Base-by-base conservation (phyloP, 805 yeast genomes). In the Teunomyces cretensis region DNA sequence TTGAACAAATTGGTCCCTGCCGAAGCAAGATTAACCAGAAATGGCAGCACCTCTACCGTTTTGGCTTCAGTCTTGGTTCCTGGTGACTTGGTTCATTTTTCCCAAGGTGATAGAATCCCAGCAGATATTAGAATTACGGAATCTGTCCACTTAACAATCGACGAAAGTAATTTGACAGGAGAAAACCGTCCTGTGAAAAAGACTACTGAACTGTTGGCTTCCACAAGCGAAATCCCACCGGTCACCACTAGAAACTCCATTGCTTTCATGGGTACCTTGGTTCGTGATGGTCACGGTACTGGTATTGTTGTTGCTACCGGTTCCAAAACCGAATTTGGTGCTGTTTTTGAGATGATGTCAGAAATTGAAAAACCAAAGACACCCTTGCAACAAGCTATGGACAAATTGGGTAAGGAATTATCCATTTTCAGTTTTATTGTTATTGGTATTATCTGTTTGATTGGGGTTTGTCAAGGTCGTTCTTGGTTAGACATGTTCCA, bases 401-500 rank as follows among this genome's bases (percentile, higher is more conserved):
- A 91, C 62, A 85, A 87, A 61, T 75, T 94, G 48, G 99, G 99
- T 37, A 87, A 88, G 60, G 96, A 94, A 57, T 74, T 94, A 37
- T 88, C 97, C 0, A 62, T 85, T 26, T 81, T 88, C 58, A 84
- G 95, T 67, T 94, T 94, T 69, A 81, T 75, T 19, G 85, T 92
- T 27, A 94, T 94, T 65, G 97, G 96, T 39, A 63, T 86, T n/a
- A 94, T 94, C 60, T 92, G 97, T 57, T 60, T 94, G 16, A 76
- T 94, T 54, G 99, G 99, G 47, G 76, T 94, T 15, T 47, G 88
- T 39, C 96, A 94, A 70, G 98, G 99, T 40, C 85, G 96, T 50
- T 78, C 87, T 8, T 91, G 97, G 97, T 76, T 94, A 46, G 98
- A 94, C 51, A 94, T 95, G 97, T 92, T 94, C 69, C 97, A 92